phyloP scores from a whole-genome alignment of 148 eudicot genomes.

The Persicaria maculosa region DNA sequence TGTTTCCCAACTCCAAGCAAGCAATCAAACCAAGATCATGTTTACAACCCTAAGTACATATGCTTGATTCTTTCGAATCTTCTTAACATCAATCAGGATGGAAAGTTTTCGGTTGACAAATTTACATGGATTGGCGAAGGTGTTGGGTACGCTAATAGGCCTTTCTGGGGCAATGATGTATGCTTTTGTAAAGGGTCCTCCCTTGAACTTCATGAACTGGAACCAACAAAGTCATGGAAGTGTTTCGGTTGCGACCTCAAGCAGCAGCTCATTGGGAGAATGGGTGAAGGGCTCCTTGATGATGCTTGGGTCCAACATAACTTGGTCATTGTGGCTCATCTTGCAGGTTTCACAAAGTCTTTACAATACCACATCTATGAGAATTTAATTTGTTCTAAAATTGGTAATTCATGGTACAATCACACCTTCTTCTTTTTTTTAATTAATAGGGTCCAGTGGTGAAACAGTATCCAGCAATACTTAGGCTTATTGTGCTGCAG shows the following conservation, averaged over 20 bases:
- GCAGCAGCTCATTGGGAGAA: background rate
- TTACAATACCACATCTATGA: no score
- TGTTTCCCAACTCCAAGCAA: background rate
- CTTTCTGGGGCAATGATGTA: slow-evolving; percentile 17
- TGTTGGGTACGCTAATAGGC: slow-evolving; percentile 14
- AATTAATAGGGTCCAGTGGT: slow-evolving; percentile 26
- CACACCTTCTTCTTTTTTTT: no score
- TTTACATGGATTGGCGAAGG: slow-evolving; percentile 19
- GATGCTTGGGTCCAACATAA: slow-evolving; percentile 13
- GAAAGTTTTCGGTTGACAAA: slow-evolving; percentile 15
- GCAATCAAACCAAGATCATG: background rate
- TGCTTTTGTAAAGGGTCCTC: slow-evolving; percentile 18
- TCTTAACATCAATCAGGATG: slow-evolving; percentile 11
- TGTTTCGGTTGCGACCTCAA: background rate
- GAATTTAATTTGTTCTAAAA: no score
- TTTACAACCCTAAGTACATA: background rate
- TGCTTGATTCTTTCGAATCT: background rate
- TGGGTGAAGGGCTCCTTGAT: slow-evolving; percentile 18
- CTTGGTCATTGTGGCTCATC: slow-evolving; percentile 20
- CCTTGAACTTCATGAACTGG: slow-evolving; percentile 3
- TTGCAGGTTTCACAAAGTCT: slow-evolving; percentile 14
- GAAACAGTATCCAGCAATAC: slow-evolving; percentile 31
- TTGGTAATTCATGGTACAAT: no score
- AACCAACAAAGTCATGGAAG: background rate
- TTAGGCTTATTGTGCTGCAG: slow-evolving; percentile 32